Evolutionary conservation across 805 yeast genomes (phyloP), one percentile per base, ranked within the genome.

Genomic region (Isabelozyma gotoi): DNA sequence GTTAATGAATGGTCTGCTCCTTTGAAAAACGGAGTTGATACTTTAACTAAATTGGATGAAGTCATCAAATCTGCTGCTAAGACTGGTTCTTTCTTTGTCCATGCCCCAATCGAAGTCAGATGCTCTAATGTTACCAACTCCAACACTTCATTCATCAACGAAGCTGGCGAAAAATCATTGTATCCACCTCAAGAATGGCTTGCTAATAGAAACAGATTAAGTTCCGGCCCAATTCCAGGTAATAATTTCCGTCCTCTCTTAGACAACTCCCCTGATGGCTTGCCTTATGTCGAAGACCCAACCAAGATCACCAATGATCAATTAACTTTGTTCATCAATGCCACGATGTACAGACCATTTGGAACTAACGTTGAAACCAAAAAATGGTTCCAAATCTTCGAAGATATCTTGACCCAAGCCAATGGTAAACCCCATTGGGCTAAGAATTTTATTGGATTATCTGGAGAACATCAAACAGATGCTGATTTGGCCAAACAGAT

Each of bases 371-470:
- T 90, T 8, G 84, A 86, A 36, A 81, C 89, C 29, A 81, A 79
- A 37, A 76, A 80, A 51, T 92, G 97, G 97, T 92, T 78, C 66
- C 77, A 77, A 39, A 71, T 75, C n/a, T 92, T 92, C 63, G 99
- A 92, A 65, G 78, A 79, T 41, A 78, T 88, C 1, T 72, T 91
- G 74, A 76, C 74, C 40, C 81, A 80, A 19, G 90, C 85, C 20
- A 90, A 86, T 31, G 99, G 99, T 36, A 87, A 83, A 62, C 99
- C 99, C 2, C 99, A 92, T 64, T 92, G 99, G 99, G 99, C 99
- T 14, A 92, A 92, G 73, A 91, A 90, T 65, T 92, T 89, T 63
- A 71, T 87, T 44, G 96, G 96, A 1, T 52, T 68, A 38, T 61
- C 59, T 12, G 69, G 67, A 8, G 68, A 78, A 3, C 65, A 65